Conservation (phyloP, 306 rosid species). For the Prunus salicina region DNA sequence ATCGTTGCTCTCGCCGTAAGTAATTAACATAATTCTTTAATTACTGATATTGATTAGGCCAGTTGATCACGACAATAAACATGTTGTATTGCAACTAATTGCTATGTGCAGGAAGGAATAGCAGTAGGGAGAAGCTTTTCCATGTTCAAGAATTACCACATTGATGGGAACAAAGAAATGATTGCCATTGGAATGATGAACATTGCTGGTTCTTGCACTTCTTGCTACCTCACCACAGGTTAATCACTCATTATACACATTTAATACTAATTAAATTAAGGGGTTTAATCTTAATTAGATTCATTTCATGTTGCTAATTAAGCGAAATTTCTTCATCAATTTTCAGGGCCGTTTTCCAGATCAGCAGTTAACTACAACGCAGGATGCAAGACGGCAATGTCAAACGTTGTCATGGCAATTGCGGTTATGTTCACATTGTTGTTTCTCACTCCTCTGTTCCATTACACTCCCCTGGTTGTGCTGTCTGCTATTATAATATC, state of each 20-base stretch:
- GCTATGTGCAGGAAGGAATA: slow-evolving; percentile 81
- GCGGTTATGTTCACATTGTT: slow-evolving; percentile 84
- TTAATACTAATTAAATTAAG: not conserved
- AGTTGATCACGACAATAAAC: not conserved
- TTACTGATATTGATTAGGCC: not conserved
- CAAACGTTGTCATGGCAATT: slow-evolving; percentile 90
- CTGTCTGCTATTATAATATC: slow-evolving; percentile 77
- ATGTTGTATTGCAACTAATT: not conserved
- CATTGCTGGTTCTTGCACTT: slow-evolving; percentile 84
- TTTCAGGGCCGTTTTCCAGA: slow-evolving; percentile 94
- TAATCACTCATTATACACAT: slow-evolving; percentile 7
- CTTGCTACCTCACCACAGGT: slow-evolving; percentile 95
- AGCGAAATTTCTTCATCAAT: not conserved
- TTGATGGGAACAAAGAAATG: slow-evolving; percentile 98
- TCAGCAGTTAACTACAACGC: slow-evolving; percentile 96
- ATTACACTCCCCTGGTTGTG: slow-evolving; percentile 93
- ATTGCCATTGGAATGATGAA: slow-evolving; percentile 95
- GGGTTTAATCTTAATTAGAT: not conserved
- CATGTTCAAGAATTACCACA: slow-evolving; percentile 85
- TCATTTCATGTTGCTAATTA: not conserved
- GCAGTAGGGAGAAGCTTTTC: slow-evolving; percentile 99
- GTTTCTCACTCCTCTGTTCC: slow-evolving; percentile 85
- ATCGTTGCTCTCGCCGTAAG: slow-evolving; percentile 69
- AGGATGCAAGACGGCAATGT: slow-evolving; percentile 92
- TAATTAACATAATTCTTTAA: not conserved